Percentiles rank a stretch among this genome's conserved stretches.
These are phyloP conservation scores for Oemleria cerasiformis DNA, from an alignment of 306 rosid species.

Conservation along the genomic window DNA sequence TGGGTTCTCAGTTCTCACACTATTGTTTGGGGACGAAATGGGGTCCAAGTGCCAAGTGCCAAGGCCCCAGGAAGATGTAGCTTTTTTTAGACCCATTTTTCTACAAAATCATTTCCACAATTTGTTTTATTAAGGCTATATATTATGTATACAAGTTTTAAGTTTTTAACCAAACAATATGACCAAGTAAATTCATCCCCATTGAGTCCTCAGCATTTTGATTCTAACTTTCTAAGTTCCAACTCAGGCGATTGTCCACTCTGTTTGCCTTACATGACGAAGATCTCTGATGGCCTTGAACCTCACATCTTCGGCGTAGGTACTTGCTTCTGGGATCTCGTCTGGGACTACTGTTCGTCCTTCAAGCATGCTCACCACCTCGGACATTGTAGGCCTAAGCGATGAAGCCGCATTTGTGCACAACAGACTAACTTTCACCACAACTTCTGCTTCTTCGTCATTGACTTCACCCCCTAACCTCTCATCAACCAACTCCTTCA, in stretches of 20 bases:
- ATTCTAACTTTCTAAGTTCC: constrained; percentile 19
- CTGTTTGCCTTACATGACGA: constrained; percentile 23
- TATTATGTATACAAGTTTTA: too few relatives aligned
- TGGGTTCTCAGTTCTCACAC: too few relatives aligned
- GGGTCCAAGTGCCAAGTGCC: too few relatives aligned
- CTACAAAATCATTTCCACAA: too few relatives aligned
- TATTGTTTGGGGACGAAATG: too few relatives aligned
- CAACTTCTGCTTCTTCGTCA: constrained; percentile 36
- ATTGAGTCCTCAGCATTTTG: constrained; percentile 3
- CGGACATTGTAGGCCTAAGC: constrained; percentile 60
- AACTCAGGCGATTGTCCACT: constrained; percentile 33
- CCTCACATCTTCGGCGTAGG: constrained; percentile 41
- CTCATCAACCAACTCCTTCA: constrained; percentile 52
- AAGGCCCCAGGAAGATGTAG: too few relatives aligned
- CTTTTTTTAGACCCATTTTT: too few relatives aligned
- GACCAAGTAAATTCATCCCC: background rate
- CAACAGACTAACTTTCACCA: constrained; percentile 44
- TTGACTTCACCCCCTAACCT: constrained; percentile 36
- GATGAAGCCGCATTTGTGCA: constrained; percentile 58
- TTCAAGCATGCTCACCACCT: constrained; percentile 61
- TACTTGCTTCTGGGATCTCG: constrained; percentile 35
- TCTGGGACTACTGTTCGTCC: constrained; percentile 45
- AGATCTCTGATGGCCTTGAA: constrained; percentile 70
- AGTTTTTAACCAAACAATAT: background rate
- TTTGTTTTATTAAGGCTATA: too few relatives aligned